Percentiles rank a stretch among this genome's conserved stretches.
Evolutionary conservation across 208 protist genomes (phyloP).

Genomic region (Trypanosoma grayi): DNA sequence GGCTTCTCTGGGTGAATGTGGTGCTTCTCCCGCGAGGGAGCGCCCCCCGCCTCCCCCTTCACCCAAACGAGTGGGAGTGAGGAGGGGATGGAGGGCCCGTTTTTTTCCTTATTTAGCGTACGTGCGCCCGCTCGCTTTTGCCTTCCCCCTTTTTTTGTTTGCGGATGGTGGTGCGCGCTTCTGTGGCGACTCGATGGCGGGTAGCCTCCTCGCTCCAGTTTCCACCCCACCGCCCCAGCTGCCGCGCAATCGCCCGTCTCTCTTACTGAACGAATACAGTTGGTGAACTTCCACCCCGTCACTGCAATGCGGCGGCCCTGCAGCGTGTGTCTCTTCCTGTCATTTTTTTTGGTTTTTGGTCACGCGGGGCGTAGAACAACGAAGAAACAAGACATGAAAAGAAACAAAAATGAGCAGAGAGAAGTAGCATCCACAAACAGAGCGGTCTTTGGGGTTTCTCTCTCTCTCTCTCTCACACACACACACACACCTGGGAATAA

Average conservation of each 20-base stretch:
- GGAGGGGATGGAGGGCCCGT: slow-evolving; percentile 9
- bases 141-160: too few species aligned
- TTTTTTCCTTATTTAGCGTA: neutral
- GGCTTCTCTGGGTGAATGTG: neutral
- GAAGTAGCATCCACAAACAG: neutral
- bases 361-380: too few species aligned
- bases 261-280: neutral
- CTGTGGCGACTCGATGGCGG: too few species aligned
- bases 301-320: too few species aligned
- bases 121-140: neutral
- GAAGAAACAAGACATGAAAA: slow-evolving; percentile 2
- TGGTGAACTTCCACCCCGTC: too few species aligned
- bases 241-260: neutral
- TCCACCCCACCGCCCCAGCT: neutral
- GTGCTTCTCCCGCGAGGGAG: neutral
- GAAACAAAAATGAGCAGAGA: slow-evolving; percentile 15
- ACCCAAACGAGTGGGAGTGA: slow-evolving; percentile 7
- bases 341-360: too few species aligned
- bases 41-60: slow-evolving; percentile 9
- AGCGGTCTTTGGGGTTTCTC: neutral
- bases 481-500: neutral
- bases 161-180: too few species aligned
- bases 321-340: too few species aligned
- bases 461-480: neutral
- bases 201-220: too few species aligned